Conservation (phyloP, 495 filamentous ascomycete genomes). For the Aspergillus incahuasiensis region DNA sequence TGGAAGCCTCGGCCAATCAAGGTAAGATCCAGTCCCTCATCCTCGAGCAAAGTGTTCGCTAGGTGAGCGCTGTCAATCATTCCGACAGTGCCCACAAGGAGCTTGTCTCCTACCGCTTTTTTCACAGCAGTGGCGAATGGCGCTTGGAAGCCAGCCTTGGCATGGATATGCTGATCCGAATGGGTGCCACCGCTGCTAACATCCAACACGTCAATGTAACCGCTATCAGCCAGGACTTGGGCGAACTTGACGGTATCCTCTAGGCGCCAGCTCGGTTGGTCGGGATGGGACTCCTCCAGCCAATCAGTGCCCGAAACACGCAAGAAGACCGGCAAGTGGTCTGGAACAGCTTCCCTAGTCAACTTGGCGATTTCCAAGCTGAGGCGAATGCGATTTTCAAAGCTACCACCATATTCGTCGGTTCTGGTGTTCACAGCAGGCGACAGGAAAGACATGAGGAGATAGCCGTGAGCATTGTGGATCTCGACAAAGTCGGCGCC, state of each 20-base stretch:
- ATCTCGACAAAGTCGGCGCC: constrained; percentile 14
- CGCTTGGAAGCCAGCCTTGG: constrained; percentile 59
- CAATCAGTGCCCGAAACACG: constrained; percentile 61
- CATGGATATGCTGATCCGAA: constrained; percentile 52
- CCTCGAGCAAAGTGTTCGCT: constrained; percentile 54
- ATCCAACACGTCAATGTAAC: constrained; percentile 61
- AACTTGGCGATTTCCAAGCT: constrained; percentile 13
- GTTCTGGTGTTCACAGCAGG: constrained; percentile 9
- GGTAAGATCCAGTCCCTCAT: constrained; percentile 55
- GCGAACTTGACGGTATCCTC: constrained; percentile 55
- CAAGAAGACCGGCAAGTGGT: constrained; percentile 62
- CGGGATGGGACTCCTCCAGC: constrained; percentile 47
- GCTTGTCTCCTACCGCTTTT: constrained; percentile 56
- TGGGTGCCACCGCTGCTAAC: constrained; percentile 63
- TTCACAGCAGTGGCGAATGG: constrained; percentile 58
- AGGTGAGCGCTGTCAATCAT: constrained; percentile 54
- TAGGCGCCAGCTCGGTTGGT: constrained; percentile 51
- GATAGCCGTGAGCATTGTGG: constrained; percentile 16
- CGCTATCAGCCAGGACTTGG: constrained; percentile 47
- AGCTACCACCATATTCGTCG: constrained; percentile 47
- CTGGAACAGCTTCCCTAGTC: constrained; percentile 41
- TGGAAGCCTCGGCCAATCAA: constrained; percentile 65
- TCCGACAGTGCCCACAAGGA: constrained; percentile 59
- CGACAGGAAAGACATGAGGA: constrained; percentile 15
- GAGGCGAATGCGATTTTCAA: constrained; percentile 53